Conservation (phyloP, 768 basidiomycete genomes). For the Macrolepiota dolichaula region DNA sequence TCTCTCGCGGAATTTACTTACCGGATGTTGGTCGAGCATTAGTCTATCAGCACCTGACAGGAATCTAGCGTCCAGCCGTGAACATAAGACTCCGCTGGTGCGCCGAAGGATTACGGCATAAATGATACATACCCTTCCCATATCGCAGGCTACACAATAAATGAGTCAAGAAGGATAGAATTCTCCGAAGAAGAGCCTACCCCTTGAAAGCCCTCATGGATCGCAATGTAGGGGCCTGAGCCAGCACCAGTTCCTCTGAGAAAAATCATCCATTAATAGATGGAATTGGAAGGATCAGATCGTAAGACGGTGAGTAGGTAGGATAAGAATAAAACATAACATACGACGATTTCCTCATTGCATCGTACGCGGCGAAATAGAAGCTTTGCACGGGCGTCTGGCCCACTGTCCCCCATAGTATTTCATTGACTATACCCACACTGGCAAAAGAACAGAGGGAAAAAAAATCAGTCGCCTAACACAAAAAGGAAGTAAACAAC, state of each 20-base stretch:
- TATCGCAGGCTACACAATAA: conserved; percentile 30
- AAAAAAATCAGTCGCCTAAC: background rate
- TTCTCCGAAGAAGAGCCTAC: conserved; percentile 25
- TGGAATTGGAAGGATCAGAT: background rate
- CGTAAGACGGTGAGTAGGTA: background rate
- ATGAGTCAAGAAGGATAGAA: background rate
- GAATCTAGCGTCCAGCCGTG: conserved; percentile 42
- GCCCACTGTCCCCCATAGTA: conserved; percentile 58
- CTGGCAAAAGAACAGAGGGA: conserved; percentile 21
- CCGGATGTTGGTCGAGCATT: conserved; percentile 73
- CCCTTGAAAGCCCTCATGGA: conserved; percentile 69
- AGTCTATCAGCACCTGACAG: conserved; percentile 74
- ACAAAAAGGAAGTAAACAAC: conserved; percentile 14
- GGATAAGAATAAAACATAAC: conserved; percentile 14
- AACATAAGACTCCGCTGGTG: background rate
- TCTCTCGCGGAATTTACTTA: conserved; percentile 36
- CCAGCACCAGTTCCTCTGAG: conserved; percentile 65
- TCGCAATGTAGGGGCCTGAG: conserved; percentile 47
- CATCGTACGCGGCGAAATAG: conserved; percentile 43
- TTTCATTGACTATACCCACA: conserved; percentile 64
- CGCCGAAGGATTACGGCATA: background rate
- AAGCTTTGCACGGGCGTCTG: conserved; percentile 36
- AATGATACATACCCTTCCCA: conserved; percentile 36
- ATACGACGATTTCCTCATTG: conserved; percentile 41
- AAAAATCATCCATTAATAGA: conserved; percentile 6